A percentile compares a stretch with the other conserved stretches of the same genome.
These are phyloP conservation scores for Cardamine chenopodiifolia DNA, from an alignment of 345 rosid species.

Conservation along the genomic window DNA sequence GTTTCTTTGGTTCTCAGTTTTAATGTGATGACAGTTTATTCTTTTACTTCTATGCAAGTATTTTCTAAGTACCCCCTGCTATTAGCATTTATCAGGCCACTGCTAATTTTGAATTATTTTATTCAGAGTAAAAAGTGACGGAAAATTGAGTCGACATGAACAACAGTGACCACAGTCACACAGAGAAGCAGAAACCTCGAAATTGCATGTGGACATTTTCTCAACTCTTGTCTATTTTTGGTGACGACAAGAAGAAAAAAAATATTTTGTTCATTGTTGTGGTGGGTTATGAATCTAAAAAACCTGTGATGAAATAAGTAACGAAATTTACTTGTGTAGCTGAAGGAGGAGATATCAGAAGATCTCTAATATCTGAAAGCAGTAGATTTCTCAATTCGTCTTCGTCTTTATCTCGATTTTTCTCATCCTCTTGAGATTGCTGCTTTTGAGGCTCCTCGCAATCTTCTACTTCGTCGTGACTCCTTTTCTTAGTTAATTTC, in stretches of 20 bases:
- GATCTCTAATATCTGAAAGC: slow-evolving; percentile 56
- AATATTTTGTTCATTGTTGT: not conserved
- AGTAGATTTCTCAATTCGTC: slow-evolving; percentile 60
- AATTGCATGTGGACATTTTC: not conserved
- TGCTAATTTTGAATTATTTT: not conserved
- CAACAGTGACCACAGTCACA: too few relatives aligned
- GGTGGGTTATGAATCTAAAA: not conserved
- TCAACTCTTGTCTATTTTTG: not conserved
- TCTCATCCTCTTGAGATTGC: slow-evolving; percentile 31
- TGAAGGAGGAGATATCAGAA: slow-evolving; percentile 70
- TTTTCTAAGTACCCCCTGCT: too few relatives aligned
- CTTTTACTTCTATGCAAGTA: slow-evolving; percentile 50
- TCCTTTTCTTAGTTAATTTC: not conserved
- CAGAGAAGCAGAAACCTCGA: not conserved
- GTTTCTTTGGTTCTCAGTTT: slow-evolving; percentile 30
- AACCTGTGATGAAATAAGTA: slow-evolving; percentile 81
- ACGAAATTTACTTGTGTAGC: slow-evolving; percentile 72
- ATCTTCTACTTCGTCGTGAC: slow-evolving; percentile 21
- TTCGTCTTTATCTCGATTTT: slow-evolving; percentile 43
- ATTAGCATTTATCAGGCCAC: too few relatives aligned
- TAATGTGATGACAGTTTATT: slow-evolving; percentile 52
- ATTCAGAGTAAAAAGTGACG: not conserved
- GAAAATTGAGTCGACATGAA: not conserved
- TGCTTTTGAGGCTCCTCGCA: slow-evolving; percentile 31
- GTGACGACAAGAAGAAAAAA: too few relatives aligned